Evolutionary conservation across 305 asterid species (phyloP).

Genomic region (Fraxinus dipetala): DNA sequence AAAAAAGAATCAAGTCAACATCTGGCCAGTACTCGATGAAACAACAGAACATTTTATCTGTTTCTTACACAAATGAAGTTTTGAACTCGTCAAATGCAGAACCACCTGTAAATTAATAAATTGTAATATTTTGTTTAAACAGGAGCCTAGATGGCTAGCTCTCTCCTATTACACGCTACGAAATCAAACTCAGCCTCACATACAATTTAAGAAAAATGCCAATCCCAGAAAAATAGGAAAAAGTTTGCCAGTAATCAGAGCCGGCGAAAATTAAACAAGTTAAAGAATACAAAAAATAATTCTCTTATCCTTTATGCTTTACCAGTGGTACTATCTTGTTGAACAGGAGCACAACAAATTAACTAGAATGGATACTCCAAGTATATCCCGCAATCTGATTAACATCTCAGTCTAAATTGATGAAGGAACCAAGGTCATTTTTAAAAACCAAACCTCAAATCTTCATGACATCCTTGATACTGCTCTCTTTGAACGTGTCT

Average conservation of each 20-base stretch:
- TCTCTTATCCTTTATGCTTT: slow-evolving; percentile 44
- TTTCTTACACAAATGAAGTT: slow-evolving; percentile 27
- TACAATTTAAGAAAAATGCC: slow-evolving; percentile 46
- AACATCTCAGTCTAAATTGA: slow-evolving; percentile 54
- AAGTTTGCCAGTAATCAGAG: slow-evolving; percentile 29
- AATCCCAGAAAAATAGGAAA: slow-evolving; percentile 37
- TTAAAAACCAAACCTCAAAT: slow-evolving; percentile 45
- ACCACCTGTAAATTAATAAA: slow-evolving; percentile 33
- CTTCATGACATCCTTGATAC: slow-evolving; percentile 41
- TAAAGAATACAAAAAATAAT: slow-evolving; percentile 23
- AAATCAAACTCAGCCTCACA: slow-evolving; percentile 53
- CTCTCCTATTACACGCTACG: slow-evolving; percentile 53
- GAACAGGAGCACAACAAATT: slow-evolving; percentile 44
- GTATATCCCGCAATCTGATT: slow-evolving; percentile 55
- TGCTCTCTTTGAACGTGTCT: slow-evolving; percentile 31
- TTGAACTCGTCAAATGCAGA: slow-evolving; percentile 25
- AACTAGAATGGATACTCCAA: slow-evolving; percentile 41
- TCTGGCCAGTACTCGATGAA: neutral
- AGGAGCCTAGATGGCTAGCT: slow-evolving; percentile 47
- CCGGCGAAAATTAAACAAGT: slow-evolving; percentile 29
- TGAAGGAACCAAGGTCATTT: slow-evolving; percentile 45
- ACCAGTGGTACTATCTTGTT: slow-evolving; percentile 39
- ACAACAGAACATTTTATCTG: neutral
- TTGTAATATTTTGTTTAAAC: slow-evolving; percentile 34
- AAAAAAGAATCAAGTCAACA: neutral